Conservation (phyloP, 2,329 filamentous ascomycete genomes). For the Amauroascus verrucosus region DNA sequence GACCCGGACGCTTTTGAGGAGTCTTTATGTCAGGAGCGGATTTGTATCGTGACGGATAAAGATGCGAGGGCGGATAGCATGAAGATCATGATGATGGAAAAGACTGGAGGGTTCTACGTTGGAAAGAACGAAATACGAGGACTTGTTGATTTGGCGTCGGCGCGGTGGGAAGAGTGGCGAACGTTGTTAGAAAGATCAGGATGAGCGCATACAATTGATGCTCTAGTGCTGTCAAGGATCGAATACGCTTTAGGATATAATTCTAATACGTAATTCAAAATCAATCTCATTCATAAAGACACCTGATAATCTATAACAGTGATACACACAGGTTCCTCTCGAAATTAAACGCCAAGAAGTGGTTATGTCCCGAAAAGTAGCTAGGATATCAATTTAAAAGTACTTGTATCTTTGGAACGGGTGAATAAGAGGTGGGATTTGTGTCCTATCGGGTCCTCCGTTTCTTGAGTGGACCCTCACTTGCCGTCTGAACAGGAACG, state of each 20-base stretch:
- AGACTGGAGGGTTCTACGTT: slow-evolving; percentile 65
- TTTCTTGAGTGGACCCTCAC: slow-evolving; percentile 29
- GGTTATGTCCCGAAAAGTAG: no score
- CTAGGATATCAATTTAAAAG: no score
- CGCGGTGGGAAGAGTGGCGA: slow-evolving; percentile 54
- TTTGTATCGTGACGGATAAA: slow-evolving; percentile 69
- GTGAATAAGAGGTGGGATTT: background rate
- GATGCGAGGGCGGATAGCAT: slow-evolving; percentile 38
- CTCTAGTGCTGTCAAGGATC: background rate
- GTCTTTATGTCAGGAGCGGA: slow-evolving; percentile 65
- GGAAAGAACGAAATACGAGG: slow-evolving; percentile 53
- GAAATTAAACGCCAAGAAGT: no score
- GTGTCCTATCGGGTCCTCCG: slow-evolving; percentile 13
- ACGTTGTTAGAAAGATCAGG: slow-evolving; percentile 26
- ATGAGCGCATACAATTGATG: background rate
- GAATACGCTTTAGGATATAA: background rate
- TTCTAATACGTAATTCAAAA: background rate
- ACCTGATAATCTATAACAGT: background rate
- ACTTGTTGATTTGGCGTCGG: slow-evolving; percentile 50
- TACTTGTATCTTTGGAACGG: no score
- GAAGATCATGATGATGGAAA: slow-evolving; percentile 61
- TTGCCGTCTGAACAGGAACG: slow-evolving; percentile 17
- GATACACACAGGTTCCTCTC: background rate
- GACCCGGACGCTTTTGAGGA: slow-evolving; percentile 91
- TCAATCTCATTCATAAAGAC: background rate